phyloP scores from a whole-genome alignment of 768 basidiomycete genomes.

The Lyophyllum atratum region DNA sequence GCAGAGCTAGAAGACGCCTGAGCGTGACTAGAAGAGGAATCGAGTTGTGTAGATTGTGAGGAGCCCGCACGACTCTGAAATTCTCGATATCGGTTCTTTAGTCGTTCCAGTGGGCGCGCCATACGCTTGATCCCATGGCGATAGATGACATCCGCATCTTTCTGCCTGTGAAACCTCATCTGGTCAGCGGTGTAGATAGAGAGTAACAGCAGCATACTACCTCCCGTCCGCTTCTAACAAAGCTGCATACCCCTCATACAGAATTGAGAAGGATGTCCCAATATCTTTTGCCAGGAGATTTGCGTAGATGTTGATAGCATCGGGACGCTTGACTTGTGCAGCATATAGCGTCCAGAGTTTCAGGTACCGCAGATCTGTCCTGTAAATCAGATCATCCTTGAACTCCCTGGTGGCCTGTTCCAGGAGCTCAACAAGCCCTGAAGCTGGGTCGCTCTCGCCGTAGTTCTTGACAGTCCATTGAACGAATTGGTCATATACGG shows the following conservation, averaged over 20 bases:
- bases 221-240: constrained; percentile 74
- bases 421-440: constrained; percentile 78
- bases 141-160: constrained; percentile 83
- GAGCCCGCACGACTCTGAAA: constrained; percentile 60
- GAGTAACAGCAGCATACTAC: constrained; percentile 53
- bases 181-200: not conserved
- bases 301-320: constrained; percentile 70
- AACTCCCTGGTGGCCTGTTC: constrained; percentile 85
- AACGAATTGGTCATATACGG: constrained; percentile 83
- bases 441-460: constrained; percentile 62
- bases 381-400: constrained; percentile 81
- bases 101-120: constrained; percentile 80
- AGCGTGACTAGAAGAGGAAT: constrained; percentile 21
- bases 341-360: constrained; percentile 92
- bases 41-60: constrained; percentile 27
- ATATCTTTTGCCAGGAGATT: constrained; percentile 74
- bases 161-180: constrained; percentile 44
- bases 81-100: constrained; percentile 80
- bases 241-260: constrained; percentile 92
- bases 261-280: constrained; percentile 71
- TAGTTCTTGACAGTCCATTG: constrained; percentile 89
- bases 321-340: constrained; percentile 70
- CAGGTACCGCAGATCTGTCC: constrained; percentile 86
- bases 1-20: constrained; percentile 15
- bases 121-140: constrained; percentile 78